phyloP scores from a whole-genome alignment of 1,139 yeast species.

The Yamadazyma spencermartinsiae region DNA sequence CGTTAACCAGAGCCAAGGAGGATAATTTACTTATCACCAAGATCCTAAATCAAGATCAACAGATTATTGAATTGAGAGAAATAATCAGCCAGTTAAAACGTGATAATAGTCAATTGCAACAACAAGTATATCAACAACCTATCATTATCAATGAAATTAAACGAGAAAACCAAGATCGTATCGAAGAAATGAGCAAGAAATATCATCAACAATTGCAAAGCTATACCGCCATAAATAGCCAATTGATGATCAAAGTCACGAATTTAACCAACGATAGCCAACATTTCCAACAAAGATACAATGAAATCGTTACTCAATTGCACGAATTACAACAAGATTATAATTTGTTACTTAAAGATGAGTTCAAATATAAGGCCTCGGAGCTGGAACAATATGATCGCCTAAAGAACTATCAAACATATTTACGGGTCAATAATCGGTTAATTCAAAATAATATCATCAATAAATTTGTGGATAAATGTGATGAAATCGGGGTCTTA shows the following conservation, averaged over 20 bases:
- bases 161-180: background rate
- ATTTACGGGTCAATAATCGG: slow-evolving; percentile 6
- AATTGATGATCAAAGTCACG: slow-evolving; percentile 3
- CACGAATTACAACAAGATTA: background rate
- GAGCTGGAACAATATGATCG: background rate
- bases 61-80: slow-evolving; percentile 9
- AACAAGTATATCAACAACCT: slow-evolving; percentile 10
- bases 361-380: background rate
- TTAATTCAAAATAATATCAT: slow-evolving; percentile 9
- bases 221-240: background rate
- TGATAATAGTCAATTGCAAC: slow-evolving; percentile 11
- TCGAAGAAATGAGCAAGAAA: slow-evolving; percentile 2
- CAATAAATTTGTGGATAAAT: slow-evolving; percentile 11
- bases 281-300: background rate
- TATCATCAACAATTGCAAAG: slow-evolving; percentile 4
- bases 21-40: slow-evolving; percentile 9
- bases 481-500: slow-evolving; percentile 10
- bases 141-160: slow-evolving; percentile 5
- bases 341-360: background rate
- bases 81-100: slow-evolving; percentile 10
- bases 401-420: slow-evolving; percentile 1
- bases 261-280: slow-evolving; percentile 3
- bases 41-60: slow-evolving; percentile 7
- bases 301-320: background rate
- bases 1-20: background rate